Conservation (phyloP, 2,329 filamentous ascomycete genomes). For the Tolypocladium cylindrosporum region DNA sequence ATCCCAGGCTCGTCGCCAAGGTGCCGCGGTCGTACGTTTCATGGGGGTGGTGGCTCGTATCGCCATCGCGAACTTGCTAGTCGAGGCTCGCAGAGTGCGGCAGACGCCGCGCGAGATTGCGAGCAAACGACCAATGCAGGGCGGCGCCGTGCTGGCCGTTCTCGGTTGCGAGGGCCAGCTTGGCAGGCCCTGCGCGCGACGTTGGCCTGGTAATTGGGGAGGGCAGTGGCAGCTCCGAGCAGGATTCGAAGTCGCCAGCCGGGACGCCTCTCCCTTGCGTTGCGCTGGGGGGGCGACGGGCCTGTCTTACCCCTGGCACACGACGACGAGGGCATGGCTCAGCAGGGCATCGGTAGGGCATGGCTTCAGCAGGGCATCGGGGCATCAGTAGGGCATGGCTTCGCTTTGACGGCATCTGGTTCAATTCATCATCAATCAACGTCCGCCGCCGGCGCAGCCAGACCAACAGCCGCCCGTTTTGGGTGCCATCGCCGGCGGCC, state of each 20-base stretch:
- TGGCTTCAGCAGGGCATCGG: too few relatives aligned
- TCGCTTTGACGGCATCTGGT: neutral
- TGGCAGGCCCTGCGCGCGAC: neutral
- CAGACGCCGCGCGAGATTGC: neutral
- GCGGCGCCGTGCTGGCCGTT: neutral
- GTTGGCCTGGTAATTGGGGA: neutral
- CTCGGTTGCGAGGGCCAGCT: neutral
- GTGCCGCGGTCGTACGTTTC: too few relatives aligned
- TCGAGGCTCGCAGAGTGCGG: too few relatives aligned
- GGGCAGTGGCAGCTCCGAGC: neutral
- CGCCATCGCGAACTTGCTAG: too few relatives aligned
- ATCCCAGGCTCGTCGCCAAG: too few relatives aligned
- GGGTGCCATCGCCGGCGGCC: neutral
- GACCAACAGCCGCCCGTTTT: neutral
- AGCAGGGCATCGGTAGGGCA: too few relatives aligned
- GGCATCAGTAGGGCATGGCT: too few relatives aligned
- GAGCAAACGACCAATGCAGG: neutral
- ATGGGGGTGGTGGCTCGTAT: too few relatives aligned
- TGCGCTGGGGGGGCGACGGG: neutral
- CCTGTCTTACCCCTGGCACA: neutral
- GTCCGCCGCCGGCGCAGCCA: neutral
- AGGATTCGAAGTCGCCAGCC: neutral
- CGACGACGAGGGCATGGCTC: too few relatives aligned
- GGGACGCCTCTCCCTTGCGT: neutral
- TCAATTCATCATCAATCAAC: neutral